Base-by-base conservation (phyloP, 164 flowering plant genomes). In the Amborella trichopoda region DNA sequence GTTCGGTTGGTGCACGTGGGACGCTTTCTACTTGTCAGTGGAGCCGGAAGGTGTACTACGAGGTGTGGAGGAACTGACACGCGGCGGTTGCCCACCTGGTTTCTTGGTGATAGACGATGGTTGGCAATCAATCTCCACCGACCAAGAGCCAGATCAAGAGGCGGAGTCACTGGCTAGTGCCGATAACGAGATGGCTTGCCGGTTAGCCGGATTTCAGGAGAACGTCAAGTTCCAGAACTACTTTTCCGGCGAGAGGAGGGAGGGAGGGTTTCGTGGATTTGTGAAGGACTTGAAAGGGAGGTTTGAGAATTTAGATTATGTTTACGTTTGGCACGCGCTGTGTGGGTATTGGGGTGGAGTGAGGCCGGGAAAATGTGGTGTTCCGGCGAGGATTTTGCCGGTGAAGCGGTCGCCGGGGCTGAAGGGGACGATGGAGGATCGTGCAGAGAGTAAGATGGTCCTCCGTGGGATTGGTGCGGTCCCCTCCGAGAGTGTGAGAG, bases 271-370 rank as follows among this genome's bases (percentile, higher is more conserved):
- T 69, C 76, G 68, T 60, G 91, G 88, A 26, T 81, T 81, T 37
- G 70, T 76, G 0, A 69, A 47, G 39, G 94, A 88, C 59, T 64
- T 84, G 67, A 83, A 76, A 49, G 47, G 53, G 5, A 59, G 58
- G 19, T 84, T 84, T 26, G 75, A 73, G 42, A 78, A 80, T 3
- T 49, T 88, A 58, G 93, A 84, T 64, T 86, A 88, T 62, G 67
- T 88, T 3, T 88, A 67, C 38, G 87, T 82, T 11, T 88, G 97
- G 93, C 94, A 88, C 18, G 89, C 97, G 9, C 69, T 88, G 1
- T 72, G 82, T 45, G 97, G 94, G 19, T 86, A 83, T 6, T 88
- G 97, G 97, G 93, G 94, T 37, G 97, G 97, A n/a, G 86, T 84
- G 6, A 71, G 80, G 67, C 89, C 96, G 0, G 78, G 74, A 6